Percentiles rank a stretch among this genome's conserved stretches.
Conservation (phyloP, 768 basidiomycete species). For the Mrakia blollopis region DNA sequence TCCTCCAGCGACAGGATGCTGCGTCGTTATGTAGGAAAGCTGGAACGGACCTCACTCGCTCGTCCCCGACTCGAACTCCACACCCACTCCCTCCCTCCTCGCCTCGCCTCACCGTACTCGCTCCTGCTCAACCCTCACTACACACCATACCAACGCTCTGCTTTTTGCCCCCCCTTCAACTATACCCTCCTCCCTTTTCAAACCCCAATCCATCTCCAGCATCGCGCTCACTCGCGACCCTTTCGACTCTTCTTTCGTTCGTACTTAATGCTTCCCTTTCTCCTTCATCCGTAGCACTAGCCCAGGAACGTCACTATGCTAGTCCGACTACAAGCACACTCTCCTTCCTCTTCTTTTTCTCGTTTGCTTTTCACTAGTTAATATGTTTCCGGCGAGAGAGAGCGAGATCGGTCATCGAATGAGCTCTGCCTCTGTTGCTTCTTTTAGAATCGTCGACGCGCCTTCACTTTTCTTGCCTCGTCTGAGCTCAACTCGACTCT, state of each 20-base stretch:
- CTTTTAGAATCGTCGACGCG: no score
- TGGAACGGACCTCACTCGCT: neutral
- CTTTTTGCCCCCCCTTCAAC: neutral
- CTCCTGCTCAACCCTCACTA: neutral
- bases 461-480: no score
- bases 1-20: slow-evolving; percentile 20
- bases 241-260: neutral
- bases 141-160: no score
- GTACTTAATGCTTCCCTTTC: neutral
- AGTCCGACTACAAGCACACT: no score
- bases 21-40: slow-evolving; percentile 11
- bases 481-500: no score
- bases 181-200: slow-evolving; percentile 2
- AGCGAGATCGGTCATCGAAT: no score
- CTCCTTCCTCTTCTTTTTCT: no score
- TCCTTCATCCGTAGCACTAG: no score
- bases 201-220: neutral
- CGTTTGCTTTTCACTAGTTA: no score
- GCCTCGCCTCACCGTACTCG: neutral
- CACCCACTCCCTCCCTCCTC: neutral
- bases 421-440: no score
- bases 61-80: neutral
- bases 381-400: no score
- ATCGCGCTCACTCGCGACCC: neutral
- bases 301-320: no score